Evolutionary conservation across 345 rosid species (phyloP), one percentile per base, ranked within the genome.

Genomic region (Dipteronia dyeriana): DNA sequence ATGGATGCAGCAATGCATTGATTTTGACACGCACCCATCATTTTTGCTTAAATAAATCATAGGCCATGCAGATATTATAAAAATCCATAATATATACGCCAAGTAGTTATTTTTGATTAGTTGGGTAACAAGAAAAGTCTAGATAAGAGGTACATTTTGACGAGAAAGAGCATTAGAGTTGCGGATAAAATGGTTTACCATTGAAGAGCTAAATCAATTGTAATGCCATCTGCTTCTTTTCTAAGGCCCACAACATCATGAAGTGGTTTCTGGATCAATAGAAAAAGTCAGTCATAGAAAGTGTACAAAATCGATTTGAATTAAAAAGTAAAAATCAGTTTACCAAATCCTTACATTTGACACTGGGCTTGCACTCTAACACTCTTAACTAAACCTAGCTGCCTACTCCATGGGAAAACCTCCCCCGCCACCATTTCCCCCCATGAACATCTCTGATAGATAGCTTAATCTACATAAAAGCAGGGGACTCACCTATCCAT

Each of bases 231-330:
- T 41, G 83, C 76, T 82, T 91, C 90, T 74, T 82, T 90, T 70
- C 92, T 86, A 80, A 94, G 89, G 71, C 94, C 85, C 76, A 94
- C 87, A 75, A 96, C 95, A 45, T 94, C 97, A 84, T 92, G 98
- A 79, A 97, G 89, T 5, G 97, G 88, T 72, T 73, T 89, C 98
- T 94, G 89, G 59, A 79, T 54, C 81, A 87, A 23, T 45, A 7
- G 23, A 86, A 83, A 66, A 89, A 67, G 62, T 73, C 75, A 87
- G 82, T 70, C 74, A 75, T 39, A 34, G 20, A n/a, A 49, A 29
- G n/a, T 47, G 0, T 25, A 23, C 26, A 10, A 47, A 26, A 63
- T 43, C 25, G 63, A 51, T 29, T 17, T 25, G 13, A 61, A 25
- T 8, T 26, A 39, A 19, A 71, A 17, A 5, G 11, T 57, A 60